Base-by-base conservation (phyloP, 768 basidiomycete species). In the Boletus bicolor region DNA sequence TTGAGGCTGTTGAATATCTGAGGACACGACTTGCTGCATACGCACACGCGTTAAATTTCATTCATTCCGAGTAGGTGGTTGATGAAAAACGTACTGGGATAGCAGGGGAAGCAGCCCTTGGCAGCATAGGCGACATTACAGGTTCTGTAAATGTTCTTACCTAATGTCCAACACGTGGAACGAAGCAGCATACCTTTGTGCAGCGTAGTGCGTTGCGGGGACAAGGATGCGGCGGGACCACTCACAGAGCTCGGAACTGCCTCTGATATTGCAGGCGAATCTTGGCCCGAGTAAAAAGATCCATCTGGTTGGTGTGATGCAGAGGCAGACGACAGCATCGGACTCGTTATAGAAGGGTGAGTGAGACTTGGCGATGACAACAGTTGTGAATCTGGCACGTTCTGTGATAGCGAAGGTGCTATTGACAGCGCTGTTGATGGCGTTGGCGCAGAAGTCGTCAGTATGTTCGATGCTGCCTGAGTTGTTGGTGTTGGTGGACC, bases 321-420 rank as follows among this genome's bases (percentile, higher is more conserved):
- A 46, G 81, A 81, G 34, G 89, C 87, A 26, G 82, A 90, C 17
- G 90, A 91, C 50, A 91, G 63, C 76, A 91, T 85, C 0, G 90
- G 90, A 60, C 90, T 93, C 54, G 88, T 87, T 47, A 87, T 77
- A 6, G 91, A 91, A 38, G 83, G 86, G 71, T 92, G 89, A n/a
- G 91, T 92, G 52, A 92, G 74, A 67, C 90, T 93, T 30, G 91
- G 90, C 9, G 91, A 91, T 0, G 88, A 83, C 12, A 83, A 72
- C 26, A 73, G 26, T 37, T 72, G 67, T 38, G 75, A 72, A 14
- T 79, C 78, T 38, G 63, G 51, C 41, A 66, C 38, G 50, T 63
- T 64, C 24, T 75, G 71, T 15, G 72, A 72, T 39, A 73, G 50
- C 26, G 72, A 71, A 19, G 70, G 59, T 39, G 69, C 50, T 73